Base-by-base conservation (phyloP, 176 grass and related monocot genomes). In the Lolium multiflorum region DNA sequence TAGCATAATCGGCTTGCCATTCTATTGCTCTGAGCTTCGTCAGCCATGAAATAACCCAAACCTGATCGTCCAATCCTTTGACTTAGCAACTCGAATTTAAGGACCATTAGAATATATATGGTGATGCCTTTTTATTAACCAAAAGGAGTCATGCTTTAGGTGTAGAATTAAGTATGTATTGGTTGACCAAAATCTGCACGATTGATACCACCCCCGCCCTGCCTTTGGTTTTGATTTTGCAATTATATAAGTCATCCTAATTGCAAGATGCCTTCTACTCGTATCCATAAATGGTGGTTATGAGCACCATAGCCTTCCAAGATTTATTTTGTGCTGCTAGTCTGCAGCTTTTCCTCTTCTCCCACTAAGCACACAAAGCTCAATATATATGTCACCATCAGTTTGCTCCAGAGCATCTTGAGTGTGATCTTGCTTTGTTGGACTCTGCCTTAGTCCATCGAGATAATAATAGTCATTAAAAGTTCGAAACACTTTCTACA, bases 371-470 rank as follows among this genome's bases (percentile, higher is more conserved):
- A 87, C 63, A 90, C 70, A 86, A 95, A 73, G 79, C 43, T 83
- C 77, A 84, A 88, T 83, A 55, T 76, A 88, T 83, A 76, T 35
- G 91, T 96, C 87, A 83, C 46, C 57, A 74, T 93, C 94, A 86
- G 81, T 21, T 80, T 85, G 89, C 87, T 89, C 89, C 81, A 80
- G 44, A 89, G 73, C 91, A 93, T 96, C 89, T 96, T 85, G 75
- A 91, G 78, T 79, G 77, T 90, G 80, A 93, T 91, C 91, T 82
- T 74, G 37, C 74, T 86, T 86, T 64, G 81, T 91, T 89, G 85
- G 81, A 83, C 78, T 86, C 60, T 85, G 60, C 49, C 88, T 86
- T 96, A 35, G 60, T 74, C 60, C 87, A 88, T 88, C 75, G 57
- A 75, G 85, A 81, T 85, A 86, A 83, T 82, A 86, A 63, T 86